Conservation (phyloP, 2,329 filamentous ascomycete genomes). For the Colletotrichum sp. region DNA sequence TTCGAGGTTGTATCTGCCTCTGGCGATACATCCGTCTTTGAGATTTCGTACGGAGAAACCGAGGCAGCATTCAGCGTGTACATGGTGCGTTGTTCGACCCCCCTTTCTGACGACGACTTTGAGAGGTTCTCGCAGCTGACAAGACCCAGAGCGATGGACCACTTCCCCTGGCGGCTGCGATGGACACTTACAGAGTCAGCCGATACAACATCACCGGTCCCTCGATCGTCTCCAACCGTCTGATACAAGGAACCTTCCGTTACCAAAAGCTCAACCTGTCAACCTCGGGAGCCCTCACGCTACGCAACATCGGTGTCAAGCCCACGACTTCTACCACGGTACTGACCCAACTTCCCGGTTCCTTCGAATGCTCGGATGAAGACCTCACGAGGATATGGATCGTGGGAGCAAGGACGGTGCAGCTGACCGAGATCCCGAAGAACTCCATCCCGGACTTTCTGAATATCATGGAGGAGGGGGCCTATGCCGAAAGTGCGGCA, state of each 20-base stretch:
- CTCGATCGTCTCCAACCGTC: constrained; percentile 29
- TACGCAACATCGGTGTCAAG: constrained; percentile 31
- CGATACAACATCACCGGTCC: constrained; percentile 34
- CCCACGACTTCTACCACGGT: constrained; percentile 26
- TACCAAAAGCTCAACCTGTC: constrained; percentile 41
- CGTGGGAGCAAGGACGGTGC: constrained; percentile 33
- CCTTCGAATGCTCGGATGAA: constrained; percentile 32
- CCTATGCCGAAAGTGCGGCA: constrained; percentile 29
- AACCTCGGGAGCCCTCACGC: constrained; percentile 28
- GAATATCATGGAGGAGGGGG: constrained; percentile 29
- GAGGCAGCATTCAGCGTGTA: not conserved
- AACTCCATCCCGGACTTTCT: constrained; percentile 30
- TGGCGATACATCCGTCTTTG: not conserved
- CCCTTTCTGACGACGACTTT: not conserved
- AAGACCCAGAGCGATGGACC: constrained; percentile 30
- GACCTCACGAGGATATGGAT: constrained; percentile 32
- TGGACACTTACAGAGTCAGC: constrained; percentile 40
- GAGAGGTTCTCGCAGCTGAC: not conserved
- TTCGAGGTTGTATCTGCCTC: constrained; percentile 3
- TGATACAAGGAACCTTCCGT: constrained; percentile 39
- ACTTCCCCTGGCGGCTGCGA: constrained; percentile 35
- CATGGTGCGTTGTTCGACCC: not conserved
- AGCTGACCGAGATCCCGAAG: constrained; percentile 32
- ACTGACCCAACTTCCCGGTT: constrained; percentile 28
- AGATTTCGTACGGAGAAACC: not conserved